These are phyloP conservation scores for Coemansia sp. DNA, from an alignment of 371 early-diverging fungal genomes.

Conservation along the genomic window DNA sequence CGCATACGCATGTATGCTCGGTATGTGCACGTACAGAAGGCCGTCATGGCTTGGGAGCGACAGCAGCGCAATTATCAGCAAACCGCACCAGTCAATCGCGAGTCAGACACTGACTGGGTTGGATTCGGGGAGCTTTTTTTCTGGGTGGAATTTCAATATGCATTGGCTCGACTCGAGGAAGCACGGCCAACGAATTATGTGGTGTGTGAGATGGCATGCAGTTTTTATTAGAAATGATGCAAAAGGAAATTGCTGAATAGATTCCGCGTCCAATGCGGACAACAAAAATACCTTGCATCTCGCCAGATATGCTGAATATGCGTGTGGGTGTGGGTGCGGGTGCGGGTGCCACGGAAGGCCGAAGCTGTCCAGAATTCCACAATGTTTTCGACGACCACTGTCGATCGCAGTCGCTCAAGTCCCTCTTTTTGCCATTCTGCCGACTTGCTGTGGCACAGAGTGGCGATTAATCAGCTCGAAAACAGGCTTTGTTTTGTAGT, in stretches of 20 bases:
- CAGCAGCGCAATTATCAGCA: background rate
- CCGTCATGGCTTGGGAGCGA: background rate
- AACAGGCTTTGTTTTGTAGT: background rate
- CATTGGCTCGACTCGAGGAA: no score
- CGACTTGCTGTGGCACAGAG: no score
- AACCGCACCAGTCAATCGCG: background rate
- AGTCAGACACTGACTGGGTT: background rate
- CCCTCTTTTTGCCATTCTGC: no score
- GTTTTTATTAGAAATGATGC: conserved; percentile 2
- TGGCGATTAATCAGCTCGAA: no score
- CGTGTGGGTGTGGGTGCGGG: no score
- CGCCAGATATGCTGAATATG: no score
- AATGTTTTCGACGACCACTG: no score
- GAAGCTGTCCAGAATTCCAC: no score
- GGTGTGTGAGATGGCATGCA: background rate
- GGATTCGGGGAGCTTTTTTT: background rate
- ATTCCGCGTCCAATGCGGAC: background rate
- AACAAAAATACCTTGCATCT: background rate
- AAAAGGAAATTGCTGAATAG: background rate
- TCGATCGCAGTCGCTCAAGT: no score
- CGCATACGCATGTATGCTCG: background rate
- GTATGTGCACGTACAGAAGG: background rate
- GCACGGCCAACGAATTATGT: no score
- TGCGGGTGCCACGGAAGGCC: no score
- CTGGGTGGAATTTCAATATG: no score